These are phyloP conservation scores for Lactarius vividus DNA, from an alignment of 768 basidiomycete species.

Conservation along the genomic window DNA sequence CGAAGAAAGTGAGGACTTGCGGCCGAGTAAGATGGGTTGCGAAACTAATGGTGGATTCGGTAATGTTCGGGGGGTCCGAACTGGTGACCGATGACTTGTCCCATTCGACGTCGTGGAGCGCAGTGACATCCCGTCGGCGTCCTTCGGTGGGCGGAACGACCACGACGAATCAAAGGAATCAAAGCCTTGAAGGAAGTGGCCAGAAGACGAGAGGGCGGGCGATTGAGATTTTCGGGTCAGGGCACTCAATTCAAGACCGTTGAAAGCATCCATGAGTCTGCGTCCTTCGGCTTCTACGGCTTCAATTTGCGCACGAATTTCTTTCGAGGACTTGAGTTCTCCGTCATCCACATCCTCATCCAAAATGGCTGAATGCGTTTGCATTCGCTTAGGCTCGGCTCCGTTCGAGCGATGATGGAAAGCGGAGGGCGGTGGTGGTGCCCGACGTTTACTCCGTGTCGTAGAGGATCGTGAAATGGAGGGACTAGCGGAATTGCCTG, in stretches of 20 bases:
- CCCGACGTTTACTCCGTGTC: constrained; percentile 25
- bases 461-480: constrained; percentile 39
- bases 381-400: constrained; percentile 25
- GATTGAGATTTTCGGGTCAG: constrained; percentile 49
- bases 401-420: constrained; percentile 30
- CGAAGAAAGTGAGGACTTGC: constrained; percentile 28
- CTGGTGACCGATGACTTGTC: constrained; percentile 25
- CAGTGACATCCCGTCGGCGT: constrained; percentile 26
- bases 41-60: constrained; percentile 20
- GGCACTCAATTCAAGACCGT: constrained; percentile 69
- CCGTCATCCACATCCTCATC: constrained; percentile 54
- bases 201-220: constrained; percentile 28
- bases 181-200: constrained; percentile 25
- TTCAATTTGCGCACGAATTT: constrained; percentile 65
- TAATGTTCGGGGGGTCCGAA: constrained; percentile 12
- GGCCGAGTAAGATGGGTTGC: constrained; percentile 21
- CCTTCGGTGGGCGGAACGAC: constrained; percentile 20
- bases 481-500: constrained; percentile 28
- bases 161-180: constrained; percentile 17
- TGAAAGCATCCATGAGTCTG: constrained; percentile 75
- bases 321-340: constrained; percentile 53
- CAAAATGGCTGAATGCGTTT: constrained; percentile 31
- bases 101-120: constrained; percentile 26
- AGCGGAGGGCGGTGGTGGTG: constrained; percentile 34
- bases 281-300: constrained; percentile 68